Percentiles rank a stretch among this genome's conserved stretches.
Conservation (phyloP, 352 stramenopile species). For the Pythium rishiriense region DNA sequence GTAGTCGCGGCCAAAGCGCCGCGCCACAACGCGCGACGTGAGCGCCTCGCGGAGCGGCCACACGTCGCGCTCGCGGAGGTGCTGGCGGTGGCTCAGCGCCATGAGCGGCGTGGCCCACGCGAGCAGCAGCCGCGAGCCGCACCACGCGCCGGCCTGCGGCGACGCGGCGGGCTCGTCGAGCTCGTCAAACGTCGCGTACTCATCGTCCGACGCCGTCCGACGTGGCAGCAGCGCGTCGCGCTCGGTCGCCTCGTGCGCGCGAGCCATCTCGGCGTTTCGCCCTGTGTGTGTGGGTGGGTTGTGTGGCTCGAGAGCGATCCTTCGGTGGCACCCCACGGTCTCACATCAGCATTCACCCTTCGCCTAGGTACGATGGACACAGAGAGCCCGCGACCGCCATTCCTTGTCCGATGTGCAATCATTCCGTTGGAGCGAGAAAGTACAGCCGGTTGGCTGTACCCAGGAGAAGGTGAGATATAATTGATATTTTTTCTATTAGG, state of each 20-base stretch:
- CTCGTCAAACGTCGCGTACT: conserved; percentile 8
- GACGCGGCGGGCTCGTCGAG: background rate
- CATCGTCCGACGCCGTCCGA: background rate
- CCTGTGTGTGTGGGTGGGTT: no score
- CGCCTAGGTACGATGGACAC: conserved; percentile 8
- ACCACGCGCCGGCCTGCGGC: conserved; percentile 12
- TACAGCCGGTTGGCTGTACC: background rate
- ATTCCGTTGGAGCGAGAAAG: background rate
- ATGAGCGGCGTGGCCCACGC: conserved; percentile 57
- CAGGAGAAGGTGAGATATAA: background rate
- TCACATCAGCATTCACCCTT: background rate
- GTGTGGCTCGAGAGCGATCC: conserved; percentile 7
- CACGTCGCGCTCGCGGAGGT: conserved; percentile 44
- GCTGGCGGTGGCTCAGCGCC: conserved; percentile 38
- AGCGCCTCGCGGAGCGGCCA: conserved; percentile 41
- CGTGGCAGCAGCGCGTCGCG: conserved; percentile 5
- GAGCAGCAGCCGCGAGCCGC: conserved; percentile 44
- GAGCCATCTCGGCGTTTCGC: no score
- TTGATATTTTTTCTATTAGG: background rate
- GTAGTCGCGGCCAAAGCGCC: conserved; percentile 31
- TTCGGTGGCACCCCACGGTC: background rate
- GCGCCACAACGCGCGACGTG: conserved; percentile 29
- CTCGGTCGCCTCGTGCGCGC: background rate
- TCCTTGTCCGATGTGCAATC: background rate
- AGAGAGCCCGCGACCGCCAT: background rate